Conservation (phyloP, 2,329 filamentous ascomycete species). For the Aspergillus sp. region DNA sequence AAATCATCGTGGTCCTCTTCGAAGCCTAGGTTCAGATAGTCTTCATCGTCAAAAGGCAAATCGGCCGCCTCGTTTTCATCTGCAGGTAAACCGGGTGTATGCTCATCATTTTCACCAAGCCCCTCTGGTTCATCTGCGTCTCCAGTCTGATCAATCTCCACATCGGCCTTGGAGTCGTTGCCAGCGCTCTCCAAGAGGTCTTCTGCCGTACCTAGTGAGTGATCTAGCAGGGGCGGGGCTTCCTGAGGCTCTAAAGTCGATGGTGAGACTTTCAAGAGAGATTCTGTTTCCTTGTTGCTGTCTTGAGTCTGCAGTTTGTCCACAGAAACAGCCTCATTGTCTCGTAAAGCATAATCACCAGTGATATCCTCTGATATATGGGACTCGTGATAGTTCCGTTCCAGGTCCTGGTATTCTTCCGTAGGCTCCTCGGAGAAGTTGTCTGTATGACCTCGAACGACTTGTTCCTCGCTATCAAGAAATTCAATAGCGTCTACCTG, state of each 20-base stretch:
- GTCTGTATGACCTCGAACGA: conserved; percentile 16
- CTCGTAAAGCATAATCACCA: conserved; percentile 16
- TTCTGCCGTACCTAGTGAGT: conserved; percentile 39
- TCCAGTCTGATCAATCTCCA: conserved; percentile 19
- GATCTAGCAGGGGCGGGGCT: conserved; percentile 29
- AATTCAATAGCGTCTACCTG: conserved; percentile 16
- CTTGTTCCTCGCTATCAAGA: conserved; percentile 18
- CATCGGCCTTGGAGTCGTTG: conserved; percentile 19
- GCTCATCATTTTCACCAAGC: conserved; percentile 24
- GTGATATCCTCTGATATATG: conserved; percentile 20
- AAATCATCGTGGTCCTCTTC: conserved; percentile 28
- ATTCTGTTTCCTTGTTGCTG: conserved; percentile 26
- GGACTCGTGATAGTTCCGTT: conserved; percentile 17
- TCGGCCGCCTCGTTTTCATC: conserved; percentile 29
- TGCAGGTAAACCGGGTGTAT: conserved; percentile 15
- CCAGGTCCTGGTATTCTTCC: conserved; percentile 19
- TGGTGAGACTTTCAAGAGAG: conserved; percentile 22
- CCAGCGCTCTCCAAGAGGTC: conserved; percentile 36
- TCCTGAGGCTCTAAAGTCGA: conserved; percentile 19
- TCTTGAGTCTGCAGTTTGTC: conserved; percentile 20
- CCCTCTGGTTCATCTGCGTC: conserved; percentile 23
- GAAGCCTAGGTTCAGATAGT: conserved; percentile 45
- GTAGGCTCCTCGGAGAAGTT: conserved; percentile 17
- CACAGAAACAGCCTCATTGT: conserved; percentile 19
- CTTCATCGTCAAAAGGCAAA: conserved; percentile 33